phyloP scores from a whole-genome alignment of 805 yeast species.

The Barnettozyma botsteinii region DNA sequence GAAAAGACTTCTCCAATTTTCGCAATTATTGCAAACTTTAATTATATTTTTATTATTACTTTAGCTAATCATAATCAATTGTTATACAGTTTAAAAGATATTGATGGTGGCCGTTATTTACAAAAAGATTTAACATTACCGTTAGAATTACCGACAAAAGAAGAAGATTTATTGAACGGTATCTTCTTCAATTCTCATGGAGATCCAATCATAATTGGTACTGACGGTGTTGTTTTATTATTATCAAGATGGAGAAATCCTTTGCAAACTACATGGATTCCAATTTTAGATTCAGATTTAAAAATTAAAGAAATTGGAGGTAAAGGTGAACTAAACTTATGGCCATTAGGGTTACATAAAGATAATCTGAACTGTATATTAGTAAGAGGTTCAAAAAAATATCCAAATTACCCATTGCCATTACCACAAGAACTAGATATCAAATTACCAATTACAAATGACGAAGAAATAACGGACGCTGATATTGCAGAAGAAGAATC shows the following conservation, averaged over 20 bases:
- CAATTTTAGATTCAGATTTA: constrained; percentile 52
- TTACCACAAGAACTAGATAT: constrained; percentile 75
- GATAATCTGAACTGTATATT: constrained; percentile 71
- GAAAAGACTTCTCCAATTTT: constrained; percentile 70
- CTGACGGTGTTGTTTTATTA: constrained; percentile 64
- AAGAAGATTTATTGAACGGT: constrained; percentile 41
- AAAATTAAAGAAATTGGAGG: constrained; percentile 46
- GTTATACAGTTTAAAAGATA: constrained; percentile 39
- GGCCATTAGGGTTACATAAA: constrained; percentile 81
- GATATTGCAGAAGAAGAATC: constrained; percentile 56
- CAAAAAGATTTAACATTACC: constrained; percentile 45
- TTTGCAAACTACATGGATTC: constrained; percentile 80
- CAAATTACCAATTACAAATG: constrained; percentile 50
- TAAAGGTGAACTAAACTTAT: constrained; percentile 55
- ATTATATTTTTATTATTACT: constrained; percentile 28
- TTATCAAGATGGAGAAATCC: constrained; percentile 75
- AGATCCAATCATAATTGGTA: constrained; percentile 86
- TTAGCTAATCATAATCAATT: constrained; percentile 26
- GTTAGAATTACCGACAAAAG: constrained; percentile 21
- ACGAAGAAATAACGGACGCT: constrained; percentile 4
- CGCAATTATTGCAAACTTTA: constrained; percentile 33
- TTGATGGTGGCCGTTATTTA: constrained; percentile 42
- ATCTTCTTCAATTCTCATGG: constrained; percentile 84
- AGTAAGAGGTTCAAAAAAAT: constrained; percentile 54
- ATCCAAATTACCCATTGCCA: constrained; percentile 82